These are phyloP conservation scores for Ambrosia trifida DNA, from an alignment of 129 eudicot species.

Conservation along the genomic window DNA sequence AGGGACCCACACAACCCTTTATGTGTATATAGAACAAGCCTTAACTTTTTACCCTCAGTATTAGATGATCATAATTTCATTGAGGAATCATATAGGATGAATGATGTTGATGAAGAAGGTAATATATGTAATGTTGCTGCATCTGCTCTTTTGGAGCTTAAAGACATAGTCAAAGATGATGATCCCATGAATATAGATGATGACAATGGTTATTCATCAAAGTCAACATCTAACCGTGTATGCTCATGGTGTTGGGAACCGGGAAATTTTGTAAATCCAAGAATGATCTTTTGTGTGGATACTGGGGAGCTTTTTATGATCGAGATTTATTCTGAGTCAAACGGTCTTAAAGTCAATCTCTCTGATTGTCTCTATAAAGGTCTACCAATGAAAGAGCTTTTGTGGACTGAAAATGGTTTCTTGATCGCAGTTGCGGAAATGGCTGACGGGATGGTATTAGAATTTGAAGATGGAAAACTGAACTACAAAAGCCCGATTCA, in stretches of 20 bases:
- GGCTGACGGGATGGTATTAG: conserved; percentile 95
- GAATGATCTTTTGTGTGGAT: conserved; percentile 76
- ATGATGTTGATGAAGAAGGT: conserved; percentile 92
- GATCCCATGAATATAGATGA: conserved; percentile 93
- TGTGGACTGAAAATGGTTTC: conserved; percentile 83
- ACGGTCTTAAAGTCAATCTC: conserved; percentile 60
- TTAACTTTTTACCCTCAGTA: conserved; percentile 46
- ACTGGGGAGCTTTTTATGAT: conserved; percentile 76
- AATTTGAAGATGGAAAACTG: conserved; percentile 70
- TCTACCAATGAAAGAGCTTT: conserved; percentile 61
- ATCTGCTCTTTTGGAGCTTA: conserved; percentile 85
- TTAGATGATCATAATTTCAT: conserved; percentile 64
- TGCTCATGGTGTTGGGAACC: conserved; percentile 98
- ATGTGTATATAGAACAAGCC: conserved; percentile 68
- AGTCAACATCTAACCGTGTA: conserved; percentile 59
- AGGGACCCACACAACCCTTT: conserved; percentile 71
- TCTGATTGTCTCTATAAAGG: conserved; percentile 82
- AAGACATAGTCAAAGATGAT: conserved; percentile 68
- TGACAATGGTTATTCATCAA: conserved; percentile 38
- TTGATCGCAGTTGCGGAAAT: conserved; percentile 79
- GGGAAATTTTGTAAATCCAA: conserved; percentile 46
- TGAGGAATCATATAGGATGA: conserved; percentile 53
- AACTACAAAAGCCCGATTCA: conserved; percentile 64
- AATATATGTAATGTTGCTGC: conserved; percentile 87
- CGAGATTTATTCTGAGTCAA: conserved; percentile 54